Base-by-base conservation (phyloP, 2,329 filamentous ascomycete species). In the Neofusicoccum parvum region DNA sequence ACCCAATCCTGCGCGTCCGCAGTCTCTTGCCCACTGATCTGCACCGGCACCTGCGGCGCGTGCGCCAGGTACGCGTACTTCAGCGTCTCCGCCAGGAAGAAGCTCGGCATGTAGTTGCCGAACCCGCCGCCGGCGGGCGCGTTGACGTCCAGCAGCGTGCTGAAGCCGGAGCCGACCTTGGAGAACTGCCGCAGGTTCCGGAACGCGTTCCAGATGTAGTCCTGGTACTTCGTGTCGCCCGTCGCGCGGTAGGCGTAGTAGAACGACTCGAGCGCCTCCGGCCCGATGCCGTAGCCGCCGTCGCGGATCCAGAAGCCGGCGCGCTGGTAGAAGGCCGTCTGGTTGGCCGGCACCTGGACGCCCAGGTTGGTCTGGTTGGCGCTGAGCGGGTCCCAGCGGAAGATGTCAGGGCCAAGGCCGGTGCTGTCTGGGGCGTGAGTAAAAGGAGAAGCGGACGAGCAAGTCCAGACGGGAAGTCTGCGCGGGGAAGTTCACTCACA, bases 221-320 rank as follows among this genome's bases (percentile, higher is more conserved):
- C 89, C 75, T 92, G 90, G 77, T 94, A 96, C 79, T 87, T 90
- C 37, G 80, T 70, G 67, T 94, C 85, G 4, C 90, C 89, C 0
- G 92, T 96, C 0, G 90, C 86, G 60, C 92, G 88, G 81, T 92
- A 96, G 2, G 92, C 91, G 76, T 96, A 95, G 83, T 96, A 96
- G 76, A 89, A 89, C 70, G 88, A 91, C 80, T 96, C 92, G 43
- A 96, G 84, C 3, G 93, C 91, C 78, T 96, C 92, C 0, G 92
- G 90, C 0, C 92, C 86, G 36, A 96, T 84, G 9, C 89, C 80
- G 75, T 96, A 96, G 5, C 77, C 72, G 0, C 80, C 73, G 46
- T 81, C 79, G 0, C 79, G 83, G 73, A 92, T 88, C 78, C 88
- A 96, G 81, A 91, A 96, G 3, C 92, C 92, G 0, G 87, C 82